Evolutionary conservation across 1,284 basidiomycete species (phyloP).

Genomic region (Moniliophthora roreri): DNA sequence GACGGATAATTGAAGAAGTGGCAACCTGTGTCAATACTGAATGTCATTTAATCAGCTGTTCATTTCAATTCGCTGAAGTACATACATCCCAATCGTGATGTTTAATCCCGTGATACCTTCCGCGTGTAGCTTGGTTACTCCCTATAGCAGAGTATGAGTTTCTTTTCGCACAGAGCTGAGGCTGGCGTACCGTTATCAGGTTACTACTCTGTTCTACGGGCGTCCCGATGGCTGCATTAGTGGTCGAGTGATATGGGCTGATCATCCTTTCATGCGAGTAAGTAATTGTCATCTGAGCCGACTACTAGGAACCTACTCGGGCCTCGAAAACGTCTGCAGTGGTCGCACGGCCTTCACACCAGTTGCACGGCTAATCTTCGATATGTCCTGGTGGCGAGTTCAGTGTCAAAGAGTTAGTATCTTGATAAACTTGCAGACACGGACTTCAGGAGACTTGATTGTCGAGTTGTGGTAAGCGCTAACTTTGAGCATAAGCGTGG

Average conservation of each 20-base stretch:
- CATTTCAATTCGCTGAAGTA: not conserved
- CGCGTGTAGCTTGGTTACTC: constrained; percentile 49
- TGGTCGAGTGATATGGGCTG: constrained; percentile 31
- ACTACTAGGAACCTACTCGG: too few relatives aligned
- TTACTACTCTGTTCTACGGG: constrained; percentile 26
- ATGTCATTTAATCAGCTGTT: not conserved
- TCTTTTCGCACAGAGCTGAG: too few relatives aligned
- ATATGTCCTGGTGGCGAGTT: not conserved
- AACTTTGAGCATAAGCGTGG: too few relatives aligned
- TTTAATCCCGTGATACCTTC: constrained; percentile 50
- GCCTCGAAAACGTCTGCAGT: too few relatives aligned
- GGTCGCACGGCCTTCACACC: too few relatives aligned
- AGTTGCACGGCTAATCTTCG: not conserved
- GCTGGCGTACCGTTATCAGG: not conserved
- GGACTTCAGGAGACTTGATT: too few relatives aligned
- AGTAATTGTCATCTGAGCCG: too few relatives aligned
- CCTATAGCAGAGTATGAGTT: constrained; percentile 24
- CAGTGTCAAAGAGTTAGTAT: too few relatives aligned
- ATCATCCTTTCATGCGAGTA: too few relatives aligned
- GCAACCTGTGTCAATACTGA: constrained; percentile 13
- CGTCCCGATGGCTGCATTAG: not conserved
- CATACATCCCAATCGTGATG: constrained; percentile 48
- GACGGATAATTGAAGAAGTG: not conserved
- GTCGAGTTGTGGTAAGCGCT: too few relatives aligned
- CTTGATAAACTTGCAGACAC: too few relatives aligned